phyloP scores from a whole-genome alignment of 805 yeast genomes.

The Barnettozyma sp. region DNA sequence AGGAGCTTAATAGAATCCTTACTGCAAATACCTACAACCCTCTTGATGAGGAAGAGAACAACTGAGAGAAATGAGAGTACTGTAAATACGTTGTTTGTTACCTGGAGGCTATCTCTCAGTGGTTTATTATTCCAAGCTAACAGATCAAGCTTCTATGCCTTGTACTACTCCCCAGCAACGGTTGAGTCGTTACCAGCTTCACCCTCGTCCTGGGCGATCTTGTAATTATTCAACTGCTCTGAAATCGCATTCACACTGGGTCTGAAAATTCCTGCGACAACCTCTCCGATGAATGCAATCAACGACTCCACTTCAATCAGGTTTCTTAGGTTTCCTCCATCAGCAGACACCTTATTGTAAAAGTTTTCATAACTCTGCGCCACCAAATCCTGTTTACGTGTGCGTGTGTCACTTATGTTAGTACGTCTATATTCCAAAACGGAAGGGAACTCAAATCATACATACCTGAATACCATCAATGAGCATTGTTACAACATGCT shows the following conservation, averaged over 20 bases:
- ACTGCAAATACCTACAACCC: slow-evolving; percentile 85
- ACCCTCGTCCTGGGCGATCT: not conserved
- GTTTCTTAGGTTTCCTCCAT: slow-evolving; percentile 13
- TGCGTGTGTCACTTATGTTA: too few relatives aligned
- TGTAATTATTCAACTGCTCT: not conserved
- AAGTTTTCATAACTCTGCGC: slow-evolving; percentile 51
- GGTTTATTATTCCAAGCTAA: too few relatives aligned
- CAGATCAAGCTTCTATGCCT: too few relatives aligned
- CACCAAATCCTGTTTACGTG: slow-evolving; percentile 40
- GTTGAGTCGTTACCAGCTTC: slow-evolving; percentile 10
- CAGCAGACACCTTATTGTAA: slow-evolving; percentile 28
- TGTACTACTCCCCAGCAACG: not conserved
- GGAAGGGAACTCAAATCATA: too few relatives aligned
- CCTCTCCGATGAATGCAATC: slow-evolving; percentile 38
- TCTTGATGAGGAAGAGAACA: slow-evolving; percentile 58
- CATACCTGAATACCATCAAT: slow-evolving; percentile 52
- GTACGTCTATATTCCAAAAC: too few relatives aligned
- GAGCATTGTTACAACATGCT: slow-evolving; percentile 41
- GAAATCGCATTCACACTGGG: slow-evolving; percentile 18
- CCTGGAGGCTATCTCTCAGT: too few relatives aligned
- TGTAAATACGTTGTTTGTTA: too few relatives aligned
- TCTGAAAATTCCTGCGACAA: slow-evolving; percentile 27
- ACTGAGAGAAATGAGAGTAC: too few relatives aligned
- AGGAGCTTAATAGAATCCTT: slow-evolving; percentile 65
- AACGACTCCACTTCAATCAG: slow-evolving; percentile 62